These are phyloP conservation scores for Phytopythium helicoides DNA, from an alignment of 352 stramenopile genomes.

Conservation along the genomic window DNA sequence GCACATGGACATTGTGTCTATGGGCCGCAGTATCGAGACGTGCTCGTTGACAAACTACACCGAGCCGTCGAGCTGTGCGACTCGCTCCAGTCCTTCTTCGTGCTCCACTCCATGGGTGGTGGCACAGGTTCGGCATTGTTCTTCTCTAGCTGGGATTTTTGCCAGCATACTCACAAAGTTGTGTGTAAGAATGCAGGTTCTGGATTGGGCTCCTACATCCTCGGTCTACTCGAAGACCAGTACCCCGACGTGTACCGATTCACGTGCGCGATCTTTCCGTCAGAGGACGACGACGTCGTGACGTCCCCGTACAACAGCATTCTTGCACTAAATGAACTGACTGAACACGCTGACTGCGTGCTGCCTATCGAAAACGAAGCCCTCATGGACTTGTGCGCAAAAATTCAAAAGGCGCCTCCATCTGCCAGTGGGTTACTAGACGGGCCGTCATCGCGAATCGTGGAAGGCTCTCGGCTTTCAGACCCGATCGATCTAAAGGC, in stretches of 20 bases:
- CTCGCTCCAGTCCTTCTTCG: constrained; percentile 91
- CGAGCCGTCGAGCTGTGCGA: constrained; percentile 84
- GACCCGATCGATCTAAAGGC: constrained; percentile 44
- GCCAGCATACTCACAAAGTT: neutral
- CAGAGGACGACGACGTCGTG: constrained; percentile 90
- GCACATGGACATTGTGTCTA: constrained; percentile 89
- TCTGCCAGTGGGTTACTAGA: constrained; percentile 10
- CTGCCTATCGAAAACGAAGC: constrained; percentile 91
- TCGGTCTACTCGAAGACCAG: constrained; percentile 78
- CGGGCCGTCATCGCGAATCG: constrained; percentile 9
- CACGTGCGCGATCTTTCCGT: constrained; percentile 77
- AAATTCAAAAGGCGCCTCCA: constrained; percentile 23
- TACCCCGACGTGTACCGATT: constrained; percentile 87
- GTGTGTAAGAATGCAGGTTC: constrained; percentile 36
- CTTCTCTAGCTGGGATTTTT: neutral
- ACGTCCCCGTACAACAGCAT: constrained; percentile 93
- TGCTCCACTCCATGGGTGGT: constrained; percentile 91
- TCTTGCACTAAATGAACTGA: constrained; percentile 76
- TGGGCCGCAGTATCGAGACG: constrained; percentile 84
- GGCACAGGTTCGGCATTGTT: constrained; percentile 52
- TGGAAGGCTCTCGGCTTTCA: constrained; percentile 37
- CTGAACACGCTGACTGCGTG: constrained; percentile 87
- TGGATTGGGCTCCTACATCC: constrained; percentile 89
- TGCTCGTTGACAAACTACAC: constrained; percentile 70
- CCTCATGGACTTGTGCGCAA: constrained; percentile 65